Evolutionary conservation across 2,329 filamentous ascomycete genomes (phyloP), one percentile per base, ranked within the genome.

Genomic region (Nigrograna mackinnonii): DNA sequence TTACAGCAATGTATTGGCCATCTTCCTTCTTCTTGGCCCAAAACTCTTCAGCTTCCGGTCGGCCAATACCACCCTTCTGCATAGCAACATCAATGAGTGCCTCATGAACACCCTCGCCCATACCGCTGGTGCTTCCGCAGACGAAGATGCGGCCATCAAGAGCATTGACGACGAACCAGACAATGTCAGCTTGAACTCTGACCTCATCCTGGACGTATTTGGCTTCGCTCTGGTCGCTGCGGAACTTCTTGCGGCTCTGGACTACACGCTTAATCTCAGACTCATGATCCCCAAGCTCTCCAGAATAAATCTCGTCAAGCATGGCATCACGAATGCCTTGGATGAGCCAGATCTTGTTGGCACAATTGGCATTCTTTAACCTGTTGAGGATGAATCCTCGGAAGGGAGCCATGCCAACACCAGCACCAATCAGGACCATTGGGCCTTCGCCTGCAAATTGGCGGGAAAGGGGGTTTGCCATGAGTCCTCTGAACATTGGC

Each of bases 141-240:
- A 99, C 94, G 66, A 99, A 99, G 39, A 97, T 85, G 39, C 94
- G 85, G 1, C 94, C 94, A 60, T 99, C 94, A n/a, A 97, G 78
- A 2, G 91, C 85, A 67, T 97, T 97, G 76, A 95, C 88, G 51
- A 97, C 91, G 68, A 90, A 95, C 94, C 94, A 99, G 13, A 97
- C 92, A n/a, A 97, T 80, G 63, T 97, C 94, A 2, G 91, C 89
- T 67, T 97, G 94, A 51, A 89, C 80, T 9, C 82, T 78, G 6
- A 99, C 92, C 69, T 97, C 94, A 60, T 99, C 94, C 66, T 99
- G 94, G 2, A 99, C 94, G 63, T 99, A 99, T 52, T 87, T 86
- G 50, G 89, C 89, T 55, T 91, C 87, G 34, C 87, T 69, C 39
- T 63, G 55, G 20, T 54, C 56, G 12, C 37, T 57, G 49, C 53